A percentile compares a stretch with the other conserved stretches of the same genome.
Evolutionary conservation across 73 alveolate species (phyloP).

Genomic region (Symbiodinium natans): DNA sequence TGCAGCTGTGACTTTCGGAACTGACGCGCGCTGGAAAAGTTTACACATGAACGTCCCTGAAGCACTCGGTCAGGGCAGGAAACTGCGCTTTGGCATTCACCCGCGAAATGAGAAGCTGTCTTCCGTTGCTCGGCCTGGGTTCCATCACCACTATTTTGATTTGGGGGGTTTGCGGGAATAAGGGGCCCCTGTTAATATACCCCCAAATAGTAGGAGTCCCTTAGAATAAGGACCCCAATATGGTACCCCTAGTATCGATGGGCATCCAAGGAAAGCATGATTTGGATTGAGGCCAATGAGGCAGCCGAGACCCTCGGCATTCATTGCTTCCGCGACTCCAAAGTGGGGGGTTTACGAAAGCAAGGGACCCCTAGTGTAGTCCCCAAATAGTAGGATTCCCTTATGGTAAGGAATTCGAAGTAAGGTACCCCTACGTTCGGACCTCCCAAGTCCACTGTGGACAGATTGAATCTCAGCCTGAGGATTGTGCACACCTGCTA

Average conservation of each 20-base stretch:
- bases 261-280: slow-evolving; percentile 10
- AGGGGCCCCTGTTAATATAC: too few species aligned
- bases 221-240: too few species aligned
- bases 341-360: too few species aligned
- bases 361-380: too few species aligned
- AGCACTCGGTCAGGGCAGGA: neutral
- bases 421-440: neutral
- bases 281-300: slow-evolving; percentile 73
- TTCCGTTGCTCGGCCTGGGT: neutral
- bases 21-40: too few species aligned
- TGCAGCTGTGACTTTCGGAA: too few species aligned
- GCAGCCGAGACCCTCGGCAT: slow-evolving; percentile 38
- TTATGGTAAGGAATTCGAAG: neutral
- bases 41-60: neutral
- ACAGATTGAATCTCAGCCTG: neutral
- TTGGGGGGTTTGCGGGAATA: too few species aligned
- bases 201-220: too few species aligned
- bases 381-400: too few species aligned
- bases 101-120: slow-evolving; percentile 38
- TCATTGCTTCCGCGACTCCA: neutral
- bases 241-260: too few species aligned
- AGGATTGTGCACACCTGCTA: slow-evolving; percentile 93
- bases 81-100: slow-evolving; percentile 67
- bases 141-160: too few species aligned
- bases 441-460: neutral